A percentile compares a stretch with the other conserved stretches of the same genome.
Evolutionary conservation across 495 filamentous ascomycete species (phyloP).

Genomic region (Massariosphaeria phaeospora): DNA sequence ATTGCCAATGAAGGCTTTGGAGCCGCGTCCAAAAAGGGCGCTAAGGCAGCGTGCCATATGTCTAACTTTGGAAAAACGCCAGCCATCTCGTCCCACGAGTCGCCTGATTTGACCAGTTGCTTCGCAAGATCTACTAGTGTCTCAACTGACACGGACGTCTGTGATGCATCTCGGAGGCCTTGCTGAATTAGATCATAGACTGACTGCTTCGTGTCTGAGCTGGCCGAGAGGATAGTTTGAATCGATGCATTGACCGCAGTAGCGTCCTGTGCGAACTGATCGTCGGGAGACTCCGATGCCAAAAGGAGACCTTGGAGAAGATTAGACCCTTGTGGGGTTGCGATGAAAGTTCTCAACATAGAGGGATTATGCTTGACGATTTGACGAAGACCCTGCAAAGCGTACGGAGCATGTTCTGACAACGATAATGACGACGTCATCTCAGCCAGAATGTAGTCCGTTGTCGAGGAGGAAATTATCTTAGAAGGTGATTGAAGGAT

Average conservation of each 20-base stretch:
- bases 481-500: constrained; percentile 26
- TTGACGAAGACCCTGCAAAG: constrained; percentile 39
- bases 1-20: constrained; percentile 63
- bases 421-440: constrained; percentile 40
- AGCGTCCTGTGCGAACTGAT: constrained; percentile 51
- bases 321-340: constrained; percentile 45
- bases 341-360: constrained; percentile 35
- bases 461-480: constrained; percentile 23
- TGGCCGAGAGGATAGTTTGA: constrained; percentile 19
- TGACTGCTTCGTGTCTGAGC: constrained; percentile 18
- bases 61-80: constrained; percentile 48
- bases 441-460: constrained; percentile 32
- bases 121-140: constrained; percentile 52
- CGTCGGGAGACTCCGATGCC: constrained; percentile 53
- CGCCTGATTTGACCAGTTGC: constrained; percentile 46
- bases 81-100: constrained; percentile 38
- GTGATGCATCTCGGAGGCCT: constrained; percentile 48
- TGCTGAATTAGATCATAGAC: constrained; percentile 50
- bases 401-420: constrained; percentile 25
- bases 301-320: constrained; percentile 54
- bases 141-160: constrained; percentile 49
- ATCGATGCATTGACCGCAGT: constrained; percentile 39
- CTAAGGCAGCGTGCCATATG: constrained; percentile 53
- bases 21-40: constrained; percentile 51
- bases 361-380: constrained; percentile 32